phyloP scores from a whole-genome alignment of 176 grass and related monocot genomes.

The Lolium rigidum region DNA sequence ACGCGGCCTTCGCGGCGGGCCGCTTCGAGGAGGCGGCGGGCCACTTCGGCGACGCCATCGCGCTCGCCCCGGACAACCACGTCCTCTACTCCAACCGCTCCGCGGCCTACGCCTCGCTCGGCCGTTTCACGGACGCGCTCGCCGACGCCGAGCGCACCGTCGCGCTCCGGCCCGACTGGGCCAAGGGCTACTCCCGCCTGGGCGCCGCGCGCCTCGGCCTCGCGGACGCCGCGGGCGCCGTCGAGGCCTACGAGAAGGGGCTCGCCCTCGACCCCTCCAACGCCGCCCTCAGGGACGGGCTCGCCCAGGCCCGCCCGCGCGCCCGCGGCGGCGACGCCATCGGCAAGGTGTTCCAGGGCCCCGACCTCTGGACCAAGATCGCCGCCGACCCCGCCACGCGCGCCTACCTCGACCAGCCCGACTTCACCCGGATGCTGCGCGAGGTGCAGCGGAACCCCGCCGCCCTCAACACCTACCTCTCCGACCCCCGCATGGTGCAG shows the following conservation, averaged over 20 bases:
- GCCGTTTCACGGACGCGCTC: constrained; percentile 75
- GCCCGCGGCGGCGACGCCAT: constrained; percentile 48
- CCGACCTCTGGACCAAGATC: constrained; percentile 91
- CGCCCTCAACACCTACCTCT: constrained; percentile 72
- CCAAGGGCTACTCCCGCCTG: constrained; percentile 96
- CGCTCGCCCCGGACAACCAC: constrained; percentile 58
- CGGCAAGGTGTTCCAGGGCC: constrained; percentile 81
- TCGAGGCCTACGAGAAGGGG: constrained; percentile 84
- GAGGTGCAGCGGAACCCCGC: constrained; percentile 86
- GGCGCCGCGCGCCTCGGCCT: constrained; percentile 81
- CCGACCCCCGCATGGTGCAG: constrained; percentile 94
- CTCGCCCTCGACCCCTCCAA: constrained; percentile 79
- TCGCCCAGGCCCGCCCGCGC: constrained; percentile 65
- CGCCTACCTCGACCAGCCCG: constrained; percentile 81
- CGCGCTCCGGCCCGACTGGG: constrained; percentile 88
- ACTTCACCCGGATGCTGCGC: constrained; percentile 84
- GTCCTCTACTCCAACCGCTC: constrained; percentile 98
- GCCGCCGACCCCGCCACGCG: constrained; percentile 75
- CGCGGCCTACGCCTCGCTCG: constrained; percentile 83
- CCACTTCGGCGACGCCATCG: constrained; percentile 67
- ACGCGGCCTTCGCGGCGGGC: constrained; percentile 64
- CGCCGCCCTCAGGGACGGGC: constrained; percentile 71
- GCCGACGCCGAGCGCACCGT: constrained; percentile 81
- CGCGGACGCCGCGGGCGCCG: constrained; percentile 55
- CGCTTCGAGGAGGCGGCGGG: constrained; percentile 57